Evolutionary conservation across 257 asterid species (phyloP).

Genomic region (Penstemon barbatus): DNA sequence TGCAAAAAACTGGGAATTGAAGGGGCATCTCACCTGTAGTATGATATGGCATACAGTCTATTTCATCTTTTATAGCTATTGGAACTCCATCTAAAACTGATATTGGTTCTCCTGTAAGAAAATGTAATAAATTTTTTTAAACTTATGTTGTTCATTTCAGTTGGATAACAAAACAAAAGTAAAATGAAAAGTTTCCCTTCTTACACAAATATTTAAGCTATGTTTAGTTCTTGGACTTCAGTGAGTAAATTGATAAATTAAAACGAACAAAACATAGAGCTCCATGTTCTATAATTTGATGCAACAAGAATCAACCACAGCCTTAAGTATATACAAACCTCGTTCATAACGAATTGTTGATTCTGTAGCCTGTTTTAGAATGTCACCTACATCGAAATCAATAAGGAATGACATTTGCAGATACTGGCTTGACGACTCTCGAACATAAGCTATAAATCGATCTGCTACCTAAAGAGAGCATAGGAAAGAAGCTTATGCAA

Average conservation of each 20-base stretch:
- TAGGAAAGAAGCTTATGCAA: not conserved
- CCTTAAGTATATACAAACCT: slow-evolving; percentile 38
- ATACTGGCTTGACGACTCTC: slow-evolving; percentile 46
- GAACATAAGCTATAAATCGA: slow-evolving; percentile 47
- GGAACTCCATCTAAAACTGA: slow-evolving; percentile 87
- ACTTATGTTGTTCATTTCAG: not conserved
- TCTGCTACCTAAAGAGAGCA: slow-evolving; percentile 53
- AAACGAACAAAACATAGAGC: too few species aligned
- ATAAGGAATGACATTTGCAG: slow-evolving; percentile 78
- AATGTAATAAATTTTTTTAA: not conserved
- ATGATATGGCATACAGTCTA: slow-evolving; percentile 88
- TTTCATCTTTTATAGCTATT: slow-evolving; percentile 82
- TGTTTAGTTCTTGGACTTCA: too few species aligned
- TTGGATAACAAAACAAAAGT: not conserved
- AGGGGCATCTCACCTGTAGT: slow-evolving; percentile 59
- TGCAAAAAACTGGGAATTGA: not conserved
- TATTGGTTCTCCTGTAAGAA: slow-evolving; percentile 58
- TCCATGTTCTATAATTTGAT: too few species aligned
- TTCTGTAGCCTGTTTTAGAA: slow-evolving; percentile 66
- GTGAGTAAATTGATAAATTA: too few species aligned
- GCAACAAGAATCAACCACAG: too few species aligned
- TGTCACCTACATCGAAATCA: slow-evolving; percentile 47
- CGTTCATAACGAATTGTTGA: slow-evolving; percentile 65
- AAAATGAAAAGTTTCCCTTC: not conserved
- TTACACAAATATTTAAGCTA: not conserved